These are phyloP conservation scores for Penicillium crustosum DNA, from an alignment of 2,329 filamentous ascomycete species.

Conservation along the genomic window DNA sequence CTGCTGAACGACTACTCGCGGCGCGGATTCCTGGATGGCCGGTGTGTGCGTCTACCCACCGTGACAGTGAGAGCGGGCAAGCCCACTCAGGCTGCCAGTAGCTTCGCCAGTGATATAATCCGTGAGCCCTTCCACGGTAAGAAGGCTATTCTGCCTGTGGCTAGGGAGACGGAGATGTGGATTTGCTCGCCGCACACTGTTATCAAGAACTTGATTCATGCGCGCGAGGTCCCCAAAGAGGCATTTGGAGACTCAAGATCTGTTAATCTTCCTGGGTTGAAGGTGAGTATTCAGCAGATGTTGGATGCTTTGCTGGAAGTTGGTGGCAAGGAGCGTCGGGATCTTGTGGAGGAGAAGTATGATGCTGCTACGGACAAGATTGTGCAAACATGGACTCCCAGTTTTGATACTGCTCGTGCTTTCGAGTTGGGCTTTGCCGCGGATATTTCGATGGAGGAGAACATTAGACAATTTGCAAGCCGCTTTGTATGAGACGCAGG, in stretches of 20 bases:
- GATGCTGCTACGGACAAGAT: constrained; percentile 57
- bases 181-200: constrained; percentile 57
- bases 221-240: constrained; percentile 51
- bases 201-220: constrained; percentile 56
- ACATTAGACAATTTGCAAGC: constrained; percentile 41
- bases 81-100: constrained; percentile 53
- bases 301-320: constrained; percentile 58
- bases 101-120: constrained; percentile 55
- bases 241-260: constrained; percentile 55
- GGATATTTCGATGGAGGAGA: constrained; percentile 44
- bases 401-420: constrained; percentile 57
- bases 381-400: constrained; percentile 60
- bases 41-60: constrained; percentile 51
- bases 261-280: constrained; percentile 56
- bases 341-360: constrained; percentile 55
- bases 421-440: constrained; percentile 48
- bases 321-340: constrained; percentile 56
- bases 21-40: constrained; percentile 50
- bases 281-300: constrained; percentile 60
- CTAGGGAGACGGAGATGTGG: constrained; percentile 56
- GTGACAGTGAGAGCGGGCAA: constrained; percentile 53
- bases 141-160: constrained; percentile 53
- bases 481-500: constrained; percentile 28
- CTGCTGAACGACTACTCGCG: constrained; percentile 54
- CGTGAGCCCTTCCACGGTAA: constrained; percentile 54